Conservation (phyloP, 331 rosid species). For the Acacia pycnantha region DNA sequence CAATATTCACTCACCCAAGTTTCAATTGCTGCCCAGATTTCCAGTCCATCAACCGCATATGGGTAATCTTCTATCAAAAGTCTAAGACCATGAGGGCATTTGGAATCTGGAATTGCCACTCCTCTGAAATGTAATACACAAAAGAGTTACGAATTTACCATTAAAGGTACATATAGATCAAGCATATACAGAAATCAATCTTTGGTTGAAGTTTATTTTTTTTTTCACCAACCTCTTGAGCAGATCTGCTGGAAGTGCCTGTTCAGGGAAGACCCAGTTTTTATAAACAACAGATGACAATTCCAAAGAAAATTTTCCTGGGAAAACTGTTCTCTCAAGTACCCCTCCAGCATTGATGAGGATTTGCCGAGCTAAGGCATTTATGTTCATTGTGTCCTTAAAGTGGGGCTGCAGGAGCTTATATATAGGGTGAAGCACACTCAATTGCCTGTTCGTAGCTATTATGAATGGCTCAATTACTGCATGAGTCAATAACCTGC, state of each 20-base stretch:
- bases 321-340: slow-evolving; percentile 91
- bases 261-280: slow-evolving; percentile 81
- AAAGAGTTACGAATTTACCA: not conserved
- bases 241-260: slow-evolving; percentile 79
- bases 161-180: not conserved
- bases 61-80: slow-evolving; percentile 90
- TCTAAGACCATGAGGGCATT: slow-evolving; percentile 59
- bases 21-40: slow-evolving; percentile 86
- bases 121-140: slow-evolving; percentile 54
- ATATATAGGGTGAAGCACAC: slow-evolving; percentile 79
- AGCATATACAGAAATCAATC: not conserved
- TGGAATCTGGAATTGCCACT: slow-evolving; percentile 60
- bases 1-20: slow-evolving; percentile 81
- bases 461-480: slow-evolving; percentile 92
- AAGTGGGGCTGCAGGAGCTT: slow-evolving; percentile 89
- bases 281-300: slow-evolving; percentile 70
- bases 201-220: not conserved
- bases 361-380: slow-evolving; percentile 84
- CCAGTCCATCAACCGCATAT: slow-evolving; percentile 83
- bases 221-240: slow-evolving; percentile 59
- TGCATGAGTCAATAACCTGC: slow-evolving; percentile 91
- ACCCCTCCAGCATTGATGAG: slow-evolving; percentile 90
- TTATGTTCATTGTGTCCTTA: slow-evolving; percentile 90
- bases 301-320: slow-evolving; percentile 79
- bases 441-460: slow-evolving; percentile 77